Base-by-base conservation (phyloP, 352 stramenopile genomes). In the Globisporangium cylindrosporum region DNA sequence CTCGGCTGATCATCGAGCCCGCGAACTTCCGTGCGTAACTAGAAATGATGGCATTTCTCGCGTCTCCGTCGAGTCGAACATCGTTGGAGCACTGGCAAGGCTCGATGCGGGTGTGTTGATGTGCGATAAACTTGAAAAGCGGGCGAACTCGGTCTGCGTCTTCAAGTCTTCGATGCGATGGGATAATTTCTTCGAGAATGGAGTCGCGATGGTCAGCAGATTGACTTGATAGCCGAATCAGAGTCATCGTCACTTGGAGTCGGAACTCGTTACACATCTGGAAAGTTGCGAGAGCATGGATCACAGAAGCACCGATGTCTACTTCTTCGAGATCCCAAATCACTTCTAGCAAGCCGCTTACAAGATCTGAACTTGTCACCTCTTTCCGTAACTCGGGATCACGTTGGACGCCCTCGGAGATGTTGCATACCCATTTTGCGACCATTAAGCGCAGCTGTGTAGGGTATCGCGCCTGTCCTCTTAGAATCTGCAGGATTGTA, bases 291-390 rank as follows among this genome's bases (percentile, higher is more conserved):
- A 66, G 61, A 24, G 61, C 29, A 7, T 36, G 49, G 4, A 51
- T 25, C 18, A 59, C 22, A 36, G 49, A 36, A 18, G 29, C 25
- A 0, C 61, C 61, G 32, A 66, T 36, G 3, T 58, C 22, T 18
- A 20, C n/a, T n/a, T 59, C n/a, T 22, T 66, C 48, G n/a, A 66
- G 29, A n/a, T 38, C 48, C 61, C 61, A 66, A 12, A 59, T 29
- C 4, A 49, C 14, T 15, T 66, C 46, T 3, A 66, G 20, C 27
- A 66, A 36, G 4, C n/a, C 15, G 12, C 12, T 18, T n/a, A 59
- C 49, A 18, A 66, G 48, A 22, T 32, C 49, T 14, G 24, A 51
- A 22, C n/a, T 51, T 8, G 18, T n/a, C 20, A 59, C 61, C 5
- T 59, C 48, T 55, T 15, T 22, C 18, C 61, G 61, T 22, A 66